Evolutionary conservation across 108 stramenopile genomes (phyloP).

Genomic region (Cyclotella atomus): DNA sequence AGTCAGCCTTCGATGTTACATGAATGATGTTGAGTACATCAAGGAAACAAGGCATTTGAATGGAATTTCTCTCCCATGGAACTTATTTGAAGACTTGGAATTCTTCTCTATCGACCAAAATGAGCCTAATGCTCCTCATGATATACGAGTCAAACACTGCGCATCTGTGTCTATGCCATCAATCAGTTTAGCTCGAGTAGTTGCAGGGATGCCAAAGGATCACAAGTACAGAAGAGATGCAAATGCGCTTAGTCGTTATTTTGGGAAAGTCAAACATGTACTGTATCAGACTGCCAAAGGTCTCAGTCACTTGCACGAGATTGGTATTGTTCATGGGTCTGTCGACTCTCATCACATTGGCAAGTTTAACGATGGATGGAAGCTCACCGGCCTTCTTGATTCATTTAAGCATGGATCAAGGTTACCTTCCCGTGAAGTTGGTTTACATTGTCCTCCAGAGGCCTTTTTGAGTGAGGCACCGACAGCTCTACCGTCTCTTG

Average conservation of each 20-base stretch:
- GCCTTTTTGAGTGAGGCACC: conserved; percentile 52
- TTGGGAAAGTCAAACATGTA: conserved; percentile 62
- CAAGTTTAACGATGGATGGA: conserved; percentile 80
- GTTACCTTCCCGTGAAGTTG: conserved; percentile 51
- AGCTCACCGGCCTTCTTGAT: conserved; percentile 59
- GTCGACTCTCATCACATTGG: conserved; percentile 61
- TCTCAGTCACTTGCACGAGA: conserved; percentile 62
- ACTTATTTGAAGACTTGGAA: conserved; percentile 63
- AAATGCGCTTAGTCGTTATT: conserved; percentile 56
- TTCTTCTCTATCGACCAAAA: conserved; percentile 42
- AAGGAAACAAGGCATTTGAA: conserved; percentile 42
- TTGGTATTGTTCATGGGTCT: conserved; percentile 73
- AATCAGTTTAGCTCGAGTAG: conserved; percentile 62
- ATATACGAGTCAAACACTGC: conserved; percentile 49
- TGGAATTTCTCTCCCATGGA: conserved; percentile 33
- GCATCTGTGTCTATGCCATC: conserved; percentile 62
- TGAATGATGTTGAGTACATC: conserved; percentile 39
- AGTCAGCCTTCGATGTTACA: conserved; percentile 73
- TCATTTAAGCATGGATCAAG: conserved; percentile 51
- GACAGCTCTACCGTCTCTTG: conserved; percentile 54
- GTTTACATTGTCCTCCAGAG: conserved; percentile 72
- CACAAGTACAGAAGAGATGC: conserved; percentile 53
- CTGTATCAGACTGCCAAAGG: conserved; percentile 66
- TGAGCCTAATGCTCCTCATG: conserved; percentile 32
- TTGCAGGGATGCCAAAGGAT: conserved; percentile 66